phyloP scores from a whole-genome alignment of 164 flowering plant genomes.

The Vitis rotundifolia region DNA sequence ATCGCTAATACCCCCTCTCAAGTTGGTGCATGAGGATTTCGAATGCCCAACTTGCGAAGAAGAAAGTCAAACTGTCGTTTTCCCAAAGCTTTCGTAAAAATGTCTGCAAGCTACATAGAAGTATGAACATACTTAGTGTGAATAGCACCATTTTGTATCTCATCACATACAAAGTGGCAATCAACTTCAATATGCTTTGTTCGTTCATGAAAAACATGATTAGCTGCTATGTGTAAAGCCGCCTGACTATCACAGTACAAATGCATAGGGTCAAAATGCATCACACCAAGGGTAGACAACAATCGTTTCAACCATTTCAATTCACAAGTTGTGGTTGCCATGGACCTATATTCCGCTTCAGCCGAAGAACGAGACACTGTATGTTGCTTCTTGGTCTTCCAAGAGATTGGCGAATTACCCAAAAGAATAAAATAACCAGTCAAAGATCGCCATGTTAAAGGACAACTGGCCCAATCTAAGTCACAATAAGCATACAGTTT shows the following conservation, averaged over 20 bases:
- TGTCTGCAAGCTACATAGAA: neutral
- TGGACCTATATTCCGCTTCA: slow-evolving; percentile 5
- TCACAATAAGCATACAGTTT: neutral
- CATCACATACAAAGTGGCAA: neutral
- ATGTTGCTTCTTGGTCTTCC: slow-evolving; percentile 12
- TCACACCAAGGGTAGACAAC: neutral
- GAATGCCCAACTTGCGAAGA: slow-evolving; percentile 5
- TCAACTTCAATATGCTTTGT: slow-evolving; percentile 4
- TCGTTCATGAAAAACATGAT: neutral
- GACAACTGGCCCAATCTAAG: slow-evolving; percentile 7
- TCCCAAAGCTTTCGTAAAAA: slow-evolving; percentile 3
- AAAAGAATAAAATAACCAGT: slow-evolving; percentile 4
- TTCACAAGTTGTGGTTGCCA: slow-evolving; percentile 4
- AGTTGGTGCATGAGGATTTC: slow-evolving; percentile 7
- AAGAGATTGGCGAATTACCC: neutral
- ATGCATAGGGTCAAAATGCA: neutral
- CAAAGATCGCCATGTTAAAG: neutral
- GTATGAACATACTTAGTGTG: neutral
- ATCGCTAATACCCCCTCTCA: neutral
- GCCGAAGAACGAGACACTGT: slow-evolving; percentile 10
- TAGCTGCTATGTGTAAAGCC: neutral
- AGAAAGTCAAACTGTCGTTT: neutral
- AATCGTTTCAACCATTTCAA: neutral
- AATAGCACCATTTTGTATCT: neutral
- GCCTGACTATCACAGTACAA: slow-evolving; percentile 6